Base-by-base conservation (phyloP, 225 moss, liverwort and hornwort genomes). In the Pleurozium schreberi region DNA sequence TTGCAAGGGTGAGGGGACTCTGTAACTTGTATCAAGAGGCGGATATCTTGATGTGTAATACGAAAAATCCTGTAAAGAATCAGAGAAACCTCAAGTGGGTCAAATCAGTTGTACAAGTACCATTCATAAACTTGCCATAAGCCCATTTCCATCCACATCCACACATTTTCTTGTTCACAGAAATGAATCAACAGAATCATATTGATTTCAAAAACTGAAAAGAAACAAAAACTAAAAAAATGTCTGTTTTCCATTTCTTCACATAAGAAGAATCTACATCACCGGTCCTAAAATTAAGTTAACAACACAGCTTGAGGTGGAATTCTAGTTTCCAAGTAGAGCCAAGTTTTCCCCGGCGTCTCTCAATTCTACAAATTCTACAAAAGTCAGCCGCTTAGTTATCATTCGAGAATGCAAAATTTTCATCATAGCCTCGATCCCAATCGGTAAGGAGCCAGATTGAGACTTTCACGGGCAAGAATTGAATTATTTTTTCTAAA, bases 331-430 rank as follows among this genome's bases (percentile, higher is more conserved):
- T 62, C 62, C 49, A 20, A n/a, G 63, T 23, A 21, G 63, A 50
- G 63, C 52, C 52, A 19, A 76, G n/a, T 20, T 26, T 38, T 58
- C 58, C 36, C 17, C n/a, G n/a, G n/a, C n/a, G 38, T 88, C 73
- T 90, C 87, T 85, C 85, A 40, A 85, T 40, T 85, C 92, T 92
- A 90, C 57, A 57, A 57, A 57, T 57, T 57, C n/a, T n/a, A n/a
- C 89, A 92, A 68, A 40, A 70, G 52, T 50, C 85, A 61, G 85
- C 85, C 85, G 89, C 89, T 42, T 45, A 55, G 19, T 55, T n/a
- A 43, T 89, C 73, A 67, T 91, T 71, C 64, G 91, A 59, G 89
- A 42, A 45, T 88, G 88, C 88, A 90, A 89, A 91, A 92, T 12
- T 74, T 74, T 85, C 85, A 77, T 88, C 69, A 76, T 75, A n/a